Base-by-base conservation (phyloP, 169 alveolate genomes). In the Ichthyophthirius multifiliis region DNA sequence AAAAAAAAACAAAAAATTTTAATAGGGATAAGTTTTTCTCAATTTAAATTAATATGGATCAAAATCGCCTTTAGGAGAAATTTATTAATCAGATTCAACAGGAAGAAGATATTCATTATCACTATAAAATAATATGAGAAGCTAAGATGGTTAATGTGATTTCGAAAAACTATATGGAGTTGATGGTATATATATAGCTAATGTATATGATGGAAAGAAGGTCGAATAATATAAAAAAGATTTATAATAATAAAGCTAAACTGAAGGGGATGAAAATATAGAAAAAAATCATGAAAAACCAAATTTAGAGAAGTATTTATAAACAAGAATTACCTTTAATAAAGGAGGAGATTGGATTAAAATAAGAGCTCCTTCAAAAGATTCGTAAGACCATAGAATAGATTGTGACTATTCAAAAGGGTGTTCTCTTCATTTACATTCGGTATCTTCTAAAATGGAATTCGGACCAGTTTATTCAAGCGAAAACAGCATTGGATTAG, bases 131-230 rank as follows among this genome's bases (percentile, higher is more conserved):
- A 89, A 86, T 27, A 64, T 90, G 2, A 89, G 88, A 83, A 80
- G 86, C 1, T 47, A 65, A 13, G 93, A 85, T 10, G 88, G 86
- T 3, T 74, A 74, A 41, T 84, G 88, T 63, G 96, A 92, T 81
- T 92, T 92, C 64, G 92, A 84, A 41, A 88, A 82, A 80, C 82
- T 89, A 13, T 48, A 75, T 30, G 88, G 93, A 18, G 65, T 92
- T n/a, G 93, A 89, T 34, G 96, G 96, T 23, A 84, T 86, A 4
- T 89, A 84, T 64, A 79, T 92, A 3, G 92, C 94, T 10, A 92
- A 89, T 75, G 75, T 78, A 6, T 79, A 63, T 44, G 76, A 67
- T 67, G 41, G 18, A 73, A 32, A 30, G 43, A 78, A 31, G 27
- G 71, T 23, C 41, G 35, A 64, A 9, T 1, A 10, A 34, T 3